Base-by-base conservation (phyloP, 345 rosid genomes). In the Heritiera littoralis region DNA sequence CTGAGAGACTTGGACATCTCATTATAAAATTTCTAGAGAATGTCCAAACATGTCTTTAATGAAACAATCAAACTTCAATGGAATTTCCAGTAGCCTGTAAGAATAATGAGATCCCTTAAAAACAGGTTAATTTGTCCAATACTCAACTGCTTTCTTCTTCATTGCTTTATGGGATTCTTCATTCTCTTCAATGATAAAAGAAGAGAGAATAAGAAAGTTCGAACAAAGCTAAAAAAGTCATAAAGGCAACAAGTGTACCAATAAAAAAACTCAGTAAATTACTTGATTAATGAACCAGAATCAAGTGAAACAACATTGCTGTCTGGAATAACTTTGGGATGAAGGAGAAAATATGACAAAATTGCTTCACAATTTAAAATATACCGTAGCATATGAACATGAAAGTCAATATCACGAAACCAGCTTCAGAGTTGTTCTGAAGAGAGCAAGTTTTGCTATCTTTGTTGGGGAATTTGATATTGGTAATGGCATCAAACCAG, bases 401-500 rank as follows among this genome's bases (percentile, higher is more conserved):
- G 63, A 7, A 58, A 18, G 15, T 32, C n/a, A 32, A 28, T 7
- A 52, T 14, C 59, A 72, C 8, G 18, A 28, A 43, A 69, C 9
- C 48, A 41, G 56, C 18, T 52, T 51, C 55, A 51, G 38, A 51
- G 17, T 77, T 45, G 23, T 48, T 13, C 55, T 59, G 40, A 77
- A 72, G 51, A 20, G 55, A 65, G 18, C 28, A 60, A 65, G 67
- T 23, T 54, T 72, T 77, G 60, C 46, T 10, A 30, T 9, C 66
- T 32, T 56, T 61, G 4, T 9, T 35, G 23, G 52, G 6, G 15
- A 4, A 40, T 61, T 28, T 11, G 17, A 61, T 5, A 28, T 17
- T 8, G 41, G 41, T 43, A 66, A 92, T 92, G 97, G 90, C 92
- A 54, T 79, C 92, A 78, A 87, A 85, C 83, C 90, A 90, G 83